Percentiles rank a stretch among this genome's conserved stretches.
These are phyloP conservation scores for Perkinsela sp. DNA, from an alignment of 208 protist species.

Conservation along the genomic window DNA sequence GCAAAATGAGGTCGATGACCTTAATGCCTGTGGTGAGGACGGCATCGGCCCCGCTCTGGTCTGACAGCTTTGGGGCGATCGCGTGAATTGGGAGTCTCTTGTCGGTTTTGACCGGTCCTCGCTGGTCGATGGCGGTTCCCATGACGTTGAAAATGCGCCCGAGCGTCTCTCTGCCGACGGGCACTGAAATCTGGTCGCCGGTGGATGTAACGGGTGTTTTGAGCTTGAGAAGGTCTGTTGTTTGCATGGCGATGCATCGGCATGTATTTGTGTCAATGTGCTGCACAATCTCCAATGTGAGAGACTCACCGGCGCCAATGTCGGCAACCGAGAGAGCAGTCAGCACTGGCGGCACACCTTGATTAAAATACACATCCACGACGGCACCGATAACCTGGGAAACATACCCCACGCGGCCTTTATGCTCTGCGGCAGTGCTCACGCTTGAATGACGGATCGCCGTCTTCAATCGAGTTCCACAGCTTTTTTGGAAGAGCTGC, in stretches of 20 bases:
- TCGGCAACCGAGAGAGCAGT: constrained; percentile 75
- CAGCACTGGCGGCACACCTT: constrained; percentile 75
- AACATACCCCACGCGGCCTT: constrained; percentile 38
- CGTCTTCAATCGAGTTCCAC: too few species aligned
- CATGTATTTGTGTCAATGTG: constrained; percentile 78
- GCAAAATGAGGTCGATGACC: constrained; percentile 88
- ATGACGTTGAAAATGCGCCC: constrained; percentile 96
- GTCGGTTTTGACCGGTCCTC: constrained; percentile 70
- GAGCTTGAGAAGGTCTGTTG: constrained; percentile 83
- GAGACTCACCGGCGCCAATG: constrained; percentile 29
- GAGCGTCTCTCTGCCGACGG: constrained; percentile 75
- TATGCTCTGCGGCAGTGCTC: constrained; percentile 20
- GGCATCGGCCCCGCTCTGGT: constrained; percentile 69
- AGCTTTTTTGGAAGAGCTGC: not conserved
- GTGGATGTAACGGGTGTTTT: constrained; percentile 73
- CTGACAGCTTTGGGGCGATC: constrained; percentile 64
- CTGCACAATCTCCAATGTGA: constrained; percentile 89
- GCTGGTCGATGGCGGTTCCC: constrained; percentile 87
- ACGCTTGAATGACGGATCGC: constrained; percentile 3
- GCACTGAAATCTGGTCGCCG: constrained; percentile 76
- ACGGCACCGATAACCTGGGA: constrained; percentile 90
- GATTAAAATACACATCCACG: constrained; percentile 86
- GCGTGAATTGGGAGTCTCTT: constrained; percentile 70
- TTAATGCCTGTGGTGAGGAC: constrained; percentile 93
- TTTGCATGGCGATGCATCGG: constrained; percentile 90